phyloP scores from a whole-genome alignment of 345 rosid genomes.

The Turritis glabra region DNA sequence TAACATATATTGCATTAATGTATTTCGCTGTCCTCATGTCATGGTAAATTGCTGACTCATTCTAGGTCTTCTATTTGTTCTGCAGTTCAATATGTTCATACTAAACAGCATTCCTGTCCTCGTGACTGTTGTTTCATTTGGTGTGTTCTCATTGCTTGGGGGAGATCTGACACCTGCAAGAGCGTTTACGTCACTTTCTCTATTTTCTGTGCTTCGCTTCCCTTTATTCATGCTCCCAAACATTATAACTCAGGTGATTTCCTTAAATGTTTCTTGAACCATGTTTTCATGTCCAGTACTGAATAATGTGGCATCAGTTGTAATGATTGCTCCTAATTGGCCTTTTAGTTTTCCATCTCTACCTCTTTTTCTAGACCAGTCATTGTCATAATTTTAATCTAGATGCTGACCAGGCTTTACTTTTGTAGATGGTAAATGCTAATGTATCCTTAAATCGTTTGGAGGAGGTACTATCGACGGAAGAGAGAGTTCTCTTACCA shows the following conservation, averaged over 20 bases:
- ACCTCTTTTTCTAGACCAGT: conserved; percentile 6
- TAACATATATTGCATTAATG: conserved; percentile 16
- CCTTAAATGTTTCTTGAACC: neutral
- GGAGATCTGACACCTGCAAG: conserved; percentile 97
- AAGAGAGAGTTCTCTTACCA: conserved; percentile 90
- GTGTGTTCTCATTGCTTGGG: conserved; percentile 93
- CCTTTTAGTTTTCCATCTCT: neutral
- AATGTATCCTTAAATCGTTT: conserved; percentile 91
- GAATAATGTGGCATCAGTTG: neutral
- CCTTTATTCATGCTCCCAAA: conserved; percentile 97
- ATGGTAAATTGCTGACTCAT: conserved; percentile 31
- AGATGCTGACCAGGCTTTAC: conserved; percentile 31
- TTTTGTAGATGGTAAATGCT: conserved; percentile 78
- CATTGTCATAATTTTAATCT: neutral
- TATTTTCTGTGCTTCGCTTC: conserved; percentile 95
- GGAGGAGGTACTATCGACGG: conserved; percentile 88
- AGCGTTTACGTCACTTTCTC: conserved; percentile 95
- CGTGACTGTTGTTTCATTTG: conserved; percentile 92
- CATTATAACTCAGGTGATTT: conserved; percentile 84
- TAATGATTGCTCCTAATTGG: neutral
- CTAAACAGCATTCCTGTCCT: conserved; percentile 90
- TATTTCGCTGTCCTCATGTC: neutral
- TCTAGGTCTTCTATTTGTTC: conserved; percentile 40
- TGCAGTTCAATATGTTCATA: conserved; percentile 81
- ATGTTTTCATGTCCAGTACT: conserved; percentile 9